Base-by-base conservation (phyloP, 2,329 filamentous ascomycete species). In the Cladosporium phlei region DNA sequence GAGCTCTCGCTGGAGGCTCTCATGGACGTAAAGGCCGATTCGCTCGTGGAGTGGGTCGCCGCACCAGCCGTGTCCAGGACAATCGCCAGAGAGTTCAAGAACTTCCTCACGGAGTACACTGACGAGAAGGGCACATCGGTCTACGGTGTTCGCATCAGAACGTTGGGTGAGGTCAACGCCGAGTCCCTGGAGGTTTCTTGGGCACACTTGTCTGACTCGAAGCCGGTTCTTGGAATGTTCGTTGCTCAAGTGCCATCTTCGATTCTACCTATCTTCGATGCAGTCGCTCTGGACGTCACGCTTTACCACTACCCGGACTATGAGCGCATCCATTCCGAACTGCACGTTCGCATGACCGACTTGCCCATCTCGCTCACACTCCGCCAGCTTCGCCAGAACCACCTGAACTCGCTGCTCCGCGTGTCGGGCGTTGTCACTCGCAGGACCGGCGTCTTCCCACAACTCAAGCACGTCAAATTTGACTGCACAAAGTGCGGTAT, bases 381-480 rank as follows among this genome's bases (percentile, higher is more conserved):
- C 38, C 88, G 93, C 39, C 90, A 98, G 66, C 78, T 98, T 34
- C 88, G 93, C 51, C 93, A 98, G 69, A 88, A 85, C 3, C 94
- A 98, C 63, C 78, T 98, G 50, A 98, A 98, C 75, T 95, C 90
- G 60, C 76, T 98, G 33, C 87, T 98, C 29, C 84, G 91, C 44
- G 93, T 98, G 46, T 90, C 86, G 58, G 93, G 93, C 56, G 93
- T 98, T 4, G 93, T 98, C 21, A 98, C 93, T 25, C 83, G 93
- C 53, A 82, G 93, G 56, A 94, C 85, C 20, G 93, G 93, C 47
- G 94, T 98, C 38, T 98, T 98, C 66, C 93, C 93, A 3, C 93
- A 98, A 70, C 75, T 98, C 51, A 97, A 97, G 68, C 96, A 97
- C 67, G 88, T 98, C 71, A 95, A 96, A 70, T 97, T 98, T 63